These are phyloP conservation scores for Debaryomyces subglobosus DNA, from an alignment of 1,139 yeast genomes.

Conservation along the genomic window DNA sequence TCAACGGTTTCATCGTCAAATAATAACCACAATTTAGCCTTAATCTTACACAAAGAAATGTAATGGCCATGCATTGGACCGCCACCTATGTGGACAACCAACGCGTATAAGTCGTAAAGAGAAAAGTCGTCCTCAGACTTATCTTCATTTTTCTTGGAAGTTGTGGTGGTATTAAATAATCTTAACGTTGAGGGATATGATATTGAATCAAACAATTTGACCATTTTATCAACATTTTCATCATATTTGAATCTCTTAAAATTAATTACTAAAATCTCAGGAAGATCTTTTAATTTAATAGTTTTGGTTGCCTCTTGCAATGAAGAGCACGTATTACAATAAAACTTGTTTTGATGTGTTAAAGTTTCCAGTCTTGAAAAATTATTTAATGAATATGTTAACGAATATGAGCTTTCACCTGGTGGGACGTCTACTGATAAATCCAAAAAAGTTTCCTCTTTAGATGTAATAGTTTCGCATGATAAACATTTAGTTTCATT, in stretches of 20 bases:
- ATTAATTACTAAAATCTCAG: conserved; percentile 79
- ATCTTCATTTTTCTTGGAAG: conserved; percentile 24
- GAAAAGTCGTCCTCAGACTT: conserved; percentile 31
- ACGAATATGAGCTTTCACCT: conserved; percentile 60
- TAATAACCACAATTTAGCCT: conserved; percentile 80
- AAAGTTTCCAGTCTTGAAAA: conserved; percentile 86
- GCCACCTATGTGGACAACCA: conserved; percentile 94
- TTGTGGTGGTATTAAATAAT: conserved; percentile 67
- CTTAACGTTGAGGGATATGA: conserved; percentile 76
- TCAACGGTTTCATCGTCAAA: conserved; percentile 97
- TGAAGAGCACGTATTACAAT: conserved; percentile 88
- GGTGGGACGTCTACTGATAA: conserved; percentile 84
- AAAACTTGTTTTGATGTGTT: conserved; percentile 86
- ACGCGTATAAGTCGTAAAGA: conserved; percentile 81
- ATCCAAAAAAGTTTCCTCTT: conserved; percentile 87
- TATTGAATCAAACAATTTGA: conserved; percentile 84
- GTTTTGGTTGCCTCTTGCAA: conserved; percentile 94
- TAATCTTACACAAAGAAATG: conserved; percentile 81
- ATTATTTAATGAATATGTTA: conserved; percentile 74
- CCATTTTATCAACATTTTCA: conserved; percentile 79
- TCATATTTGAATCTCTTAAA: conserved; percentile 90
- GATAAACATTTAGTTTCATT: conserved; percentile 89
- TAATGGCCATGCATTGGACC: conserved; percentile 99
- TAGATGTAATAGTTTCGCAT: conserved; percentile 83
- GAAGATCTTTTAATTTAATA: conserved; percentile 79